Evolutionary conservation across 176 grass and related monocot genomes (phyloP), one percentile per base, ranked within the genome.

Genomic region (Poa annua): DNA sequence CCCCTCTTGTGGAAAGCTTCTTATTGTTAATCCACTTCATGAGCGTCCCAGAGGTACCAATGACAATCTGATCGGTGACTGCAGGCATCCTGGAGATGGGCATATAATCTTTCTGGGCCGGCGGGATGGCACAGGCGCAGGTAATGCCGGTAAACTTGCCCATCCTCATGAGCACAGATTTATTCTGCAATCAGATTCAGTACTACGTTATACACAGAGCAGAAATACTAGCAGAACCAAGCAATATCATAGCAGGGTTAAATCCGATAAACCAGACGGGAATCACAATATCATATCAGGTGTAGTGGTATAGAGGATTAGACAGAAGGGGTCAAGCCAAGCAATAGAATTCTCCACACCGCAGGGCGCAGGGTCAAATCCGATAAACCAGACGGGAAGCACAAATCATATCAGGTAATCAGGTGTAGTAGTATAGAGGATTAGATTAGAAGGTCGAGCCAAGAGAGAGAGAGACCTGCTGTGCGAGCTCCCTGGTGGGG

Each of bases 41-140:
- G 32, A 98, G 81, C 4, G 92, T 98, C 21, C 92, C 96, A 61
- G 92, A 90, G 86, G 96, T 98, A 83, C 96, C 96, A 41, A 98
- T 93, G 15, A 95, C 92, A 24, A 98, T 83, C 82, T 98, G 96
- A 26, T 92, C 90, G 54, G 87, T 95, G 55, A 95, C 45, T 11
- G 76, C 66, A 17, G 90, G 65, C 76, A 85, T 89, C 71, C 48
- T 92, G n/a, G 35, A 41, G 29, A 92, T 68, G 0, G 92, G 90
- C 44, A 94, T 54, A 63, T 89, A 97, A 15, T 92, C 87, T 56
- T 88, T 79, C 60, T 79, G 84, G 21, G 88, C 75, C 5, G 80
- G 57, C 4, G 90, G 95, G 61, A 94, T 89, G 3, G 92, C 95
- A 48, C 95, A 94, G 52, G 93, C 86, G 29, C 88, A 90, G 54